These are phyloP conservation scores for Leersia perrieri DNA, from an alignment of 176 grass and related monocot genomes.

Conservation along the genomic window DNA sequence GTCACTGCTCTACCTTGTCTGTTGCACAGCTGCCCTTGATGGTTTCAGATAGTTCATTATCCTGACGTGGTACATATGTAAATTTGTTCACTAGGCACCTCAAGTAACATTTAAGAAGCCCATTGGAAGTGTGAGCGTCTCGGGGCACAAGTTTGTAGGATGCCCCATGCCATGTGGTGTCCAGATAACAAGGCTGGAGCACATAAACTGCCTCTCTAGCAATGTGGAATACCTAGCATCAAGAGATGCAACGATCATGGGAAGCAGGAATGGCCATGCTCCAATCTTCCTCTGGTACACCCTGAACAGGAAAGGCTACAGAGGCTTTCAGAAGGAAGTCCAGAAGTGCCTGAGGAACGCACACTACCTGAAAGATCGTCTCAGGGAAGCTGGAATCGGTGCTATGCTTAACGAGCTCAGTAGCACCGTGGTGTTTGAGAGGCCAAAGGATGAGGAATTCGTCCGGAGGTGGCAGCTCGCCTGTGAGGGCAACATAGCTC, in stretches of 20 bases:
- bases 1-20: neutral
- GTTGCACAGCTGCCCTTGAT: neutral
- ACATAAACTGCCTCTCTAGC: slow-evolving; percentile 73
- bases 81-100: slow-evolving; percentile 49
- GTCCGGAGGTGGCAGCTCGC: slow-evolving; percentile 81
- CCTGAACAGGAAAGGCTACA: slow-evolving; percentile 62
- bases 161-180: slow-evolving; percentile 93
- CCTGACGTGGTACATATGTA: slow-evolving; percentile 2
- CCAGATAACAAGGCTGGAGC: slow-evolving; percentile 65
- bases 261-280: slow-evolving; percentile 66
- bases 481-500: slow-evolving; percentile 69
- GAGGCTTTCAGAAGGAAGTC: slow-evolving; percentile 59
- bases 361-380: slow-evolving; percentile 55
- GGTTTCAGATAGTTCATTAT: neutral
- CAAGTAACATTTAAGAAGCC: slow-evolving; percentile 85
- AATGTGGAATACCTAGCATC: slow-evolving; percentile 81
- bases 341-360: slow-evolving; percentile 73
- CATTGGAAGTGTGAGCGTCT: slow-evolving; percentile 77
- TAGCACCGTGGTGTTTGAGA: slow-evolving; percentile 82
- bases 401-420: slow-evolving; percentile 79
- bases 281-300: slow-evolving; percentile 78
- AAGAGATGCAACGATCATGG: slow-evolving; percentile 63
- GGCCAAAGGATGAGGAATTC: slow-evolving; percentile 76
- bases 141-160: slow-evolving; percentile 86
- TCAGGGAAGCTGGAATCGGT: slow-evolving; percentile 51